phyloP scores from a whole-genome alignment of 768 basidiomycete genomes.

The Tephrocybe sp. region DNA sequence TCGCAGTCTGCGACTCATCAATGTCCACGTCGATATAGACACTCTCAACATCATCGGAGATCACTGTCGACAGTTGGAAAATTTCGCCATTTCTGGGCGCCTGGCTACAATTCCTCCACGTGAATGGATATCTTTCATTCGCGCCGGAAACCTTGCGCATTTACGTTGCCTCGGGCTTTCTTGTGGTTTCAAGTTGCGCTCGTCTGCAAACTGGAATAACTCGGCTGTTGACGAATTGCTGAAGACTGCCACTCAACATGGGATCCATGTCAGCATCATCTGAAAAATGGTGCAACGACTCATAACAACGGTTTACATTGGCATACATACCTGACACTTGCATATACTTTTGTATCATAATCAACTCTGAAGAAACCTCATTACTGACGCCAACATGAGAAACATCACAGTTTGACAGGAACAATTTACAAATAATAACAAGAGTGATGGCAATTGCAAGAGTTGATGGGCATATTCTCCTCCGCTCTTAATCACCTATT shows the following conservation, averaged over 20 bases:
- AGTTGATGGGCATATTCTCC: background rate
- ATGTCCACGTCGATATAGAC: slow-evolving; percentile 37
- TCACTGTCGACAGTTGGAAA: slow-evolving; percentile 36
- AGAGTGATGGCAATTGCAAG: slow-evolving; percentile 3
- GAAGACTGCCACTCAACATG: slow-evolving; percentile 15
- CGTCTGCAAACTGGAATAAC: slow-evolving; percentile 36
- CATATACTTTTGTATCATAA: background rate
- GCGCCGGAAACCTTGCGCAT: slow-evolving; percentile 29
- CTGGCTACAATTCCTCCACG: slow-evolving; percentile 30
- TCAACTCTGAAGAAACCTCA: background rate
- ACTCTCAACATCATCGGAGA: slow-evolving; percentile 31
- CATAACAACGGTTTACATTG: background rate
- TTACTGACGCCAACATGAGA: too few species aligned
- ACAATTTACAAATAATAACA: slow-evolving; percentile 9
- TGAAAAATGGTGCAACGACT: background rate
- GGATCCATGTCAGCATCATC: slow-evolving; percentile 17
- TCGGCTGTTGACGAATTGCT: slow-evolving; percentile 16
- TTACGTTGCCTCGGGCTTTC: slow-evolving; percentile 36
- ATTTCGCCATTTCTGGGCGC: slow-evolving; percentile 40
- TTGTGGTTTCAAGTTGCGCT: slow-evolving; percentile 37
- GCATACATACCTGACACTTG: background rate
- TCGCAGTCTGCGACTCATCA: slow-evolving; percentile 39
- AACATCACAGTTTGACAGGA: background rate
- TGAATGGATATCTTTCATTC: slow-evolving; percentile 43
- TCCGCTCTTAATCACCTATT: background rate